phyloP scores from a whole-genome alignment of 1,139 yeast genomes.

The Diutina scorzettiae region DNA sequence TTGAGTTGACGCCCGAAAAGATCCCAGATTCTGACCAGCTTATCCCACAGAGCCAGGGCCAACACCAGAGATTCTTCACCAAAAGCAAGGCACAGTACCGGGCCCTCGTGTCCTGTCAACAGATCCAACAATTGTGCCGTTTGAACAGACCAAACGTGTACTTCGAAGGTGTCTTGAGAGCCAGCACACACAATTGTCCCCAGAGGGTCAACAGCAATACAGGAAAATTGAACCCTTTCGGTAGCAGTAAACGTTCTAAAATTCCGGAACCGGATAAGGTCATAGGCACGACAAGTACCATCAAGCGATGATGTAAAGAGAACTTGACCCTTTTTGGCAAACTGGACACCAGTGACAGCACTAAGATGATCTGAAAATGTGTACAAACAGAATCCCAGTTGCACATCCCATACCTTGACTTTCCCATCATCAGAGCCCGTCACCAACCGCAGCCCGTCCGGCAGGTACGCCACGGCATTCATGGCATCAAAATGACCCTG shows the following conservation, averaged over 20 bases:
- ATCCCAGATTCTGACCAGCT: conserved; percentile 86
- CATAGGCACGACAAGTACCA: conserved; percentile 98
- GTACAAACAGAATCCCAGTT: conserved; percentile 83
- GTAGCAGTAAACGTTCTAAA: conserved; percentile 92
- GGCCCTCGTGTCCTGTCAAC: conserved; percentile 91
- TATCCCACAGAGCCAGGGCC: conserved; percentile 96
- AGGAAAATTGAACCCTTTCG: conserved; percentile 73
- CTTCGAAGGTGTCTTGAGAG: conserved; percentile 78
- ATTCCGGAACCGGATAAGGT: conserved; percentile 81
- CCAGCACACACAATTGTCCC: conserved; percentile 98
- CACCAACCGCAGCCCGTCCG: conserved; percentile 86
- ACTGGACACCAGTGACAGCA: conserved; percentile 78
- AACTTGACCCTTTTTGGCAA: conserved; percentile 82
- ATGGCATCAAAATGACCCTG: conserved; percentile 95
- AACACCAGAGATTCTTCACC: conserved; percentile 68
- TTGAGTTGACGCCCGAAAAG: conserved; percentile 75
- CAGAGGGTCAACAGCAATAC: conserved; percentile 91
- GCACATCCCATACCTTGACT: conserved; percentile 91
- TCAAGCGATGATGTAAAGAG: conserved; percentile 84
- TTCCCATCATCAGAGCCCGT: conserved; percentile 97
- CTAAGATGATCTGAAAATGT: conserved; percentile 89
- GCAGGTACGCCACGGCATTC: conserved; percentile 77
- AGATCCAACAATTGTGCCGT: conserved; percentile 85
- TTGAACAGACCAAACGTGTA: conserved; percentile 96
- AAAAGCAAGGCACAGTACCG: conserved; percentile 79